Evolutionary conservation across 352 stramenopile genomes (phyloP).

Genomic region (Blastocystis sp.): DNA sequence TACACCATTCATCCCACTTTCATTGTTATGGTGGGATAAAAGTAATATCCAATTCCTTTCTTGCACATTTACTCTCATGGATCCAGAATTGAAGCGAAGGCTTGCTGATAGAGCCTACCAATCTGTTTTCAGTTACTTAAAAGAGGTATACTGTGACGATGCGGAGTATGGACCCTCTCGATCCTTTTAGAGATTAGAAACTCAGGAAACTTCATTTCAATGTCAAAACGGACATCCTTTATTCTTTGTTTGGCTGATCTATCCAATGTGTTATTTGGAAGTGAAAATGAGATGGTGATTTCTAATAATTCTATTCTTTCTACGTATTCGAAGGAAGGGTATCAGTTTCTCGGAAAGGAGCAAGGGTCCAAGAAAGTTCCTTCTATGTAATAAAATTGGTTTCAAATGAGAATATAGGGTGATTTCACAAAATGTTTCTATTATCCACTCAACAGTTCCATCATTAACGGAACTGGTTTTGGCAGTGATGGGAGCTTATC

Average conservation of each 20-base stretch:
- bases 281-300: background rate
- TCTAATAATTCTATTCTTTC: background rate
- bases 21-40: no score
- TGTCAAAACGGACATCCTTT: slow-evolving; percentile 36
- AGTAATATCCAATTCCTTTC: no score
- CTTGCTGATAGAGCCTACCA: background rate
- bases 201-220: slow-evolving; percentile 37
- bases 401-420: background rate
- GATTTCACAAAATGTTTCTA: background rate
- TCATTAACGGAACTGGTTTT: slow-evolving; percentile 23
- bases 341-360: slow-evolving; percentile 37
- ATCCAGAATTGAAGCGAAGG: background rate
- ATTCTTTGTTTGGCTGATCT: slow-evolving; percentile 30
- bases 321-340: slow-evolving; percentile 39
- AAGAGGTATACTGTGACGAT: slow-evolving; percentile 45
- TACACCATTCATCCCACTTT: no score
- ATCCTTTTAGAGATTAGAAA: background rate
- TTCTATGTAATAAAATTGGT: background rate
- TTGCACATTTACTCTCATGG: background rate
- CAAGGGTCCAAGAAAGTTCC: background rate
- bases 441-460: slow-evolving; percentile 8
- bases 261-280: slow-evolving; percentile 17
- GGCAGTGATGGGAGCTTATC: slow-evolving; percentile 36
- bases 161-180: background rate
- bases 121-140: slow-evolving; percentile 36